Base-by-base conservation (phyloP, 2,329 filamentous ascomycete species). In the Aureobasidium sp. region DNA sequence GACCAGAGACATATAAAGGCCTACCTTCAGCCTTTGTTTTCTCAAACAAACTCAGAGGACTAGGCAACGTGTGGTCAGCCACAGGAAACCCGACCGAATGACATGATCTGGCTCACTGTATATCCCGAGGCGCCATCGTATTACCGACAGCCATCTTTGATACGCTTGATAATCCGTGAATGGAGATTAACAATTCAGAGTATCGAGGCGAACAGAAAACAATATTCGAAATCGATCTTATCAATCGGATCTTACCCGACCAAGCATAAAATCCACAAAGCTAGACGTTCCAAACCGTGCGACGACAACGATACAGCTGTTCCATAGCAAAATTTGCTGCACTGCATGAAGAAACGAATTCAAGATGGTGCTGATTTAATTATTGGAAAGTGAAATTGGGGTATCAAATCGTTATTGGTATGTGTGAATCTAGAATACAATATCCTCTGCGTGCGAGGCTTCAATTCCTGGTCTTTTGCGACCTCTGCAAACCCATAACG, bases 1-100 rank as follows among this genome's bases (percentile, higher is more conserved):
- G 85, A 15, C 85, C 85, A 50, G 80, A 84, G 23, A 84, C 71
- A 67, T 83, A 82, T 7, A 87, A 66, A 50, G 84, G 81, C 63
- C 80, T 77, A 37, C 79, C 76, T 65, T 84, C 76, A 51, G 74
- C 73, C 68, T 77, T 80, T 5, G 82, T 79, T 46, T 78, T 70
- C 66, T 84, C 80, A 67, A 87, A 87, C 55, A 87, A 76, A 67
- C 82, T 56, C 15, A 63, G 46, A 39, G 63, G 64, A 53, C 64
- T 66, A 42, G 68, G 26, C n/a, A 50, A 4, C 5, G n/a, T 15
- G 32, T 27, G 39, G 39, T 62, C 12, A 62, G 41, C 23, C 29
- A 50, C 7, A 20, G 23, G 42, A 48, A 17, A n/a, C n/a, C 9
- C 42, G 29, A 20, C 20, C 20, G 12, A 2, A 27, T 23, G 13